These are phyloP conservation scores for Botrytis byssoidea DNA, from an alignment of 2,329 filamentous ascomycete genomes.

Conservation along the genomic window DNA sequence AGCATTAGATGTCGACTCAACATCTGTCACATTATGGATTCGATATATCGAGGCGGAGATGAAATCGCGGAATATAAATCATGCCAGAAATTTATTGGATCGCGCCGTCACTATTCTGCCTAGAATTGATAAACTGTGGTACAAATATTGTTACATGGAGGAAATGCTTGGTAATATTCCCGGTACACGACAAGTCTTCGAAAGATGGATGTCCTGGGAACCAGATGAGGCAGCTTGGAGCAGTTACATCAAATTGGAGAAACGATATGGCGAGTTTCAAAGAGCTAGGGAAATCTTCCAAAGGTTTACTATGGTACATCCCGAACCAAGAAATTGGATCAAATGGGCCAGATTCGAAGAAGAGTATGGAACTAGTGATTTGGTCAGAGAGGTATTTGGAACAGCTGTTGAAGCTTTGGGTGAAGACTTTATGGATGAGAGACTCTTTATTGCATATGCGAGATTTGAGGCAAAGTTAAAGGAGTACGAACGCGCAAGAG, in stretches of 20 bases:
- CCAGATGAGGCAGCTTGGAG: conserved; percentile 95
- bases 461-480: conserved; percentile 92
- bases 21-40: conserved; percentile 84
- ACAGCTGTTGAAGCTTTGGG: conserved; percentile 84
- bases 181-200: conserved; percentile 89
- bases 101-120: conserved; percentile 91
- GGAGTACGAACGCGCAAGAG: conserved; percentile 88
- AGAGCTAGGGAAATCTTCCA: conserved; percentile 87
- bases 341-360: conserved; percentile 98
- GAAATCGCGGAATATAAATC: conserved; percentile 93
- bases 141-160: conserved; percentile 99
- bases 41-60: conserved; percentile 96
- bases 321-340: conserved; percentile 95
- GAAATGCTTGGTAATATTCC: conserved; percentile 95
- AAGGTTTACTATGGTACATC: conserved; percentile 87
- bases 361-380: conserved; percentile 86
- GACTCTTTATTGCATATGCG: conserved; percentile 93
- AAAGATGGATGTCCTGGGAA: conserved; percentile 98
- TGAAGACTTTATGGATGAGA: conserved; percentile 95
- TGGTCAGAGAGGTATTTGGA: conserved; percentile 90
- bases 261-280: conserved; percentile 89
- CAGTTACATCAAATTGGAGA: conserved; percentile 95
- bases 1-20: conserved; percentile 86
- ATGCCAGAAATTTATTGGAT: conserved; percentile 91
- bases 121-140: conserved; percentile 94